phyloP scores from a whole-genome alignment of 768 basidiomycete genomes.

The Neoboletus brunneissimus region DNA sequence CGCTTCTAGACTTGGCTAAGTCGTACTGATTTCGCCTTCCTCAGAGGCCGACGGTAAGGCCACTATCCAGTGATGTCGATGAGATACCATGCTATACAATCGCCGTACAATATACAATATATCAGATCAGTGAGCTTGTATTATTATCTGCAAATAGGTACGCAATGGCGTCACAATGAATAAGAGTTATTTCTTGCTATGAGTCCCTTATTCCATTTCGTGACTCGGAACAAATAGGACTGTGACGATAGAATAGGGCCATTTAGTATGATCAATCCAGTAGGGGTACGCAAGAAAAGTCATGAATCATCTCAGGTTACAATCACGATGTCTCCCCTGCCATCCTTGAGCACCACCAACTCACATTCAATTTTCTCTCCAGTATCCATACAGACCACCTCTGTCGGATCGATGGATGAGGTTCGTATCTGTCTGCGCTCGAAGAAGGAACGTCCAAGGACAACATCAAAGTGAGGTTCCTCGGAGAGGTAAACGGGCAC shows the following conservation, averaged over 20 bases:
- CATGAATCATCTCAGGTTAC: slow-evolving; percentile 48
- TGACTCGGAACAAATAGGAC: background rate
- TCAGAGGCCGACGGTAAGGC: slow-evolving; percentile 16
- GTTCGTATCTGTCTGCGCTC: slow-evolving; percentile 80
- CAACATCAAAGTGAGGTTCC: slow-evolving; percentile 93
- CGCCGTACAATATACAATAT: background rate
- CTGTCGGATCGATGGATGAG: slow-evolving; percentile 81
- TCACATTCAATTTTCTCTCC: slow-evolving; percentile 92
- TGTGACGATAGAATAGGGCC: too few species aligned
- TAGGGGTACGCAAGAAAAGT: background rate
- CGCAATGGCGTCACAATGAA: background rate
- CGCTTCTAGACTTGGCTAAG: background rate
- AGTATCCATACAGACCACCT: slow-evolving; percentile 88
- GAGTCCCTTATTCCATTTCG: background rate
- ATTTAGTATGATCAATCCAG: background rate
- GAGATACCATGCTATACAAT: background rate
- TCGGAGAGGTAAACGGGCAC: slow-evolving; percentile 84
- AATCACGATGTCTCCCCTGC: slow-evolving; percentile 84
- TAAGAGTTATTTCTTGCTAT: background rate
- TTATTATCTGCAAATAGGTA: background rate
- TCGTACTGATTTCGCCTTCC: background rate
- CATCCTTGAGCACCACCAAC: slow-evolving; percentile 88
- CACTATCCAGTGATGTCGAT: slow-evolving; percentile 5
- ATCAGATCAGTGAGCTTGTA: background rate
- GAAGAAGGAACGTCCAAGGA: slow-evolving; percentile 84